phyloP scores from a whole-genome alignment of 2,329 filamentous ascomycete species.

The Apiospora koreana region DNA sequence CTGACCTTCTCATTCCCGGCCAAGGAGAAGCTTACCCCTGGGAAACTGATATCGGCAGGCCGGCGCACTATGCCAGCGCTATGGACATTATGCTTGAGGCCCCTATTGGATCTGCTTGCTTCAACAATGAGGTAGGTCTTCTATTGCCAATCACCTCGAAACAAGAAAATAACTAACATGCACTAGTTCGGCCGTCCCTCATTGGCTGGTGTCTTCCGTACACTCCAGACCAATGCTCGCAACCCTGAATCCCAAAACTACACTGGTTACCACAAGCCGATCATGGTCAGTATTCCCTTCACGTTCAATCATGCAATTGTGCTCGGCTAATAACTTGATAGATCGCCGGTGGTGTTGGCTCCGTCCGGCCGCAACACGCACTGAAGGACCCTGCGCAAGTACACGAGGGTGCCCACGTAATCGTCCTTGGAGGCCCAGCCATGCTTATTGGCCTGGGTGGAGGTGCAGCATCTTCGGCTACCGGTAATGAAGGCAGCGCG shows the following conservation, averaged over 20 bases:
- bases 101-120: slow-evolving; percentile 89
- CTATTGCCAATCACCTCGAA: background rate
- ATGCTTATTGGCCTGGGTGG: slow-evolving; percentile 98
- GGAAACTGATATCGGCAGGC: slow-evolving; percentile 89
- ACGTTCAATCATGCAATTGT: background rate
- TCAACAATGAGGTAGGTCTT: slow-evolving; percentile 71
- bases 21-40: slow-evolving; percentile 83
- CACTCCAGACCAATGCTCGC: slow-evolving; percentile 72
- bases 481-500: slow-evolving; percentile 83
- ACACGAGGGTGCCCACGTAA: slow-evolving; percentile 75
- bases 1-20: slow-evolving; percentile 86
- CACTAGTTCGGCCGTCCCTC: slow-evolving; percentile 78
- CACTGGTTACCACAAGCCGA: slow-evolving; percentile 95
- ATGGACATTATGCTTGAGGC: slow-evolving; percentile 98
- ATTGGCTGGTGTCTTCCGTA: slow-evolving; percentile 88
- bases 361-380: slow-evolving; percentile 86
- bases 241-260: slow-evolving; percentile 59
- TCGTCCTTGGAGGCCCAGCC: slow-evolving; percentile 92
- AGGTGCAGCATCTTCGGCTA: slow-evolving; percentile 89
- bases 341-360: slow-evolving; percentile 94
- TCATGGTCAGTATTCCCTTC: slow-evolving; percentile 24
- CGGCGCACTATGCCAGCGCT: slow-evolving; percentile 88
- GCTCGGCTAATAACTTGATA: slow-evolving; percentile 54
- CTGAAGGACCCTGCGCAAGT: slow-evolving; percentile 81
- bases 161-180: background rate